These are phyloP conservation scores for Globisporangium iwayamae DNA, from an alignment of 352 stramenopile genomes.

Conservation along the genomic window DNA sequence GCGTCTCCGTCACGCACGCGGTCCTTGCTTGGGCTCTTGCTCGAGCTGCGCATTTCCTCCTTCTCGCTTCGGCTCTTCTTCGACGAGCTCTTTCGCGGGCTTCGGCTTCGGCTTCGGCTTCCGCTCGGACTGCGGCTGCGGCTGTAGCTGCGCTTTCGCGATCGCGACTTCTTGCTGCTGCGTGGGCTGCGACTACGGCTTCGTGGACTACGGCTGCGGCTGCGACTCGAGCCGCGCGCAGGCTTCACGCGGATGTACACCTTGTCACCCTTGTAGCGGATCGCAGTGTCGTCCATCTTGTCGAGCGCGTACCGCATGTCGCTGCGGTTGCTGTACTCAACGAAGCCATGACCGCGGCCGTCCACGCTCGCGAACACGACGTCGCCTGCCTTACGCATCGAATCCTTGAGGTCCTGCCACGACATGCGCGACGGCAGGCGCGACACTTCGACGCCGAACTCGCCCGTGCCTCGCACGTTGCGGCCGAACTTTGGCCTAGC, in stretches of 20 bases:
- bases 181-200: conserved; percentile 36
- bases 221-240: conserved; percentile 25
- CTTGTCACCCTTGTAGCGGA: conserved; percentile 47
- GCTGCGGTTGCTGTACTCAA: conserved; percentile 67
- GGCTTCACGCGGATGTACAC: conserved; percentile 50
- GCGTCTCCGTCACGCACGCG: background rate
- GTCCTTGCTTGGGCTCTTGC: conserved; percentile 15
- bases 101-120: conserved; percentile 16
- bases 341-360: conserved; percentile 51
- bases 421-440: conserved; percentile 52
- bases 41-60: conserved; percentile 20
- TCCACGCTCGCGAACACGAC: conserved; percentile 72
- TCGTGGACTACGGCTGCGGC: conserved; percentile 31
- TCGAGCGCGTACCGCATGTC: conserved; percentile 68
- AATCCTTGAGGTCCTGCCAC: conserved; percentile 72
- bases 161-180: conserved; percentile 28
- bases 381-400: conserved; percentile 60
- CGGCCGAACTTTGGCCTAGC: conserved; percentile 26
- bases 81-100: conserved; percentile 20
- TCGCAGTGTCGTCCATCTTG: conserved; percentile 63
- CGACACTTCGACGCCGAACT: conserved; percentile 52
- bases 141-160: conserved; percentile 25
- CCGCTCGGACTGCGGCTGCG: conserved; percentile 30
- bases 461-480: conserved; percentile 52
- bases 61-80: conserved; percentile 15